These are phyloP conservation scores for Cudoniella acicularis DNA, from an alignment of 495 filamentous ascomycete species.

Conservation along the genomic window DNA sequence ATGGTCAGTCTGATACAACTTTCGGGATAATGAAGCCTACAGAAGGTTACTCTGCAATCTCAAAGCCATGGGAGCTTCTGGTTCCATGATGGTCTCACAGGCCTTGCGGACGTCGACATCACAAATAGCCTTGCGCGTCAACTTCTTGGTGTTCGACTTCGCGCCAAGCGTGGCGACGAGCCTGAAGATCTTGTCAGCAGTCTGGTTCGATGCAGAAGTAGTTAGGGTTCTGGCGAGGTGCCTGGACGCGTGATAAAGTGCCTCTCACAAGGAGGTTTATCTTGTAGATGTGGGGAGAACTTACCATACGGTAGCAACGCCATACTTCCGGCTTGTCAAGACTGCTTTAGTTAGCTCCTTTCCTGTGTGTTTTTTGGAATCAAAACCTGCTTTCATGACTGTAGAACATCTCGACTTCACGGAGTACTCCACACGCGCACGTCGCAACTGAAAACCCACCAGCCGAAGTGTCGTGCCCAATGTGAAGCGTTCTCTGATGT, in stretches of 20 bases:
- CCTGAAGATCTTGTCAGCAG: too few species aligned
- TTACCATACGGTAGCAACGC: conserved; percentile 93
- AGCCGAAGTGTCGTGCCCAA: too few species aligned
- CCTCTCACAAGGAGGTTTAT: too few species aligned
- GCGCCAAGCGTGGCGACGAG: conserved; percentile 86
- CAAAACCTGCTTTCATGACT: conserved; percentile 74
- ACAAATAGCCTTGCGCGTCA: conserved; percentile 84
- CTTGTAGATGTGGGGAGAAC: conserved; percentile 24
- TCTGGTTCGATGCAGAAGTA: too few species aligned
- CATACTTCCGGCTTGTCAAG: conserved; percentile 81
- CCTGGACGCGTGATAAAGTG: too few species aligned
- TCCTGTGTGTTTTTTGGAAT: background rate
- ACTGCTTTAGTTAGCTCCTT: conserved; percentile 47
- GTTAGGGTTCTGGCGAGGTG: too few species aligned
- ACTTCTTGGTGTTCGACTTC: conserved; percentile 64
- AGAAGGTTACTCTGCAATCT: conserved; percentile 89
- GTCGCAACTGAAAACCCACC: too few species aligned
- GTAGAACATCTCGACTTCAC: conserved; percentile 68
- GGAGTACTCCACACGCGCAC: too few species aligned
- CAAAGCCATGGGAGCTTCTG: conserved; percentile 84
- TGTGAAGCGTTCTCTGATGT: too few species aligned
- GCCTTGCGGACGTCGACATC: conserved; percentile 84
- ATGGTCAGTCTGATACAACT: conserved; percentile 16
- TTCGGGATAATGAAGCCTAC: conserved; percentile 5
- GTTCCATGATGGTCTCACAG: conserved; percentile 79